A percentile compares a stretch with the other conserved stretches of the same genome.
Conservation (phyloP, 192 early-diverging fungal species). For the Physocladia obscura region DNA sequence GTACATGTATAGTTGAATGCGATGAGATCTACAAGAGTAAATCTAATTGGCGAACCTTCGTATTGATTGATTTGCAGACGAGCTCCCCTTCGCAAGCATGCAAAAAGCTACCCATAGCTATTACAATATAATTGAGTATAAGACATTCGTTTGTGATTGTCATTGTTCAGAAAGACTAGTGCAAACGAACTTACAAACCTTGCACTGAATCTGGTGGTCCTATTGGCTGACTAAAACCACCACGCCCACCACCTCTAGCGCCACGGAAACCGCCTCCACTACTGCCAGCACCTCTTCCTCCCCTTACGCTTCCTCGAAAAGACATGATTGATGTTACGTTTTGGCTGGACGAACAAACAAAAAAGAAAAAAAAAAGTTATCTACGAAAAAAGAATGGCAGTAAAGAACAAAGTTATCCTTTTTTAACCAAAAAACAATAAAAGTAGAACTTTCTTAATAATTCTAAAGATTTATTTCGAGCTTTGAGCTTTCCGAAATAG, state of each 20-base stretch:
- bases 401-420: too few relatives aligned
- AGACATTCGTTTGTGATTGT: neutral
- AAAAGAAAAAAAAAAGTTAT: conserved; percentile 11
- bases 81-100: conserved; percentile 97
- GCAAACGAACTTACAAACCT: conserved; percentile 44
- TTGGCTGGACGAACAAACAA: neutral
- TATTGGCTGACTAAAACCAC: conserved; percentile 52
- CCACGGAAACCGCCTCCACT: conserved; percentile 38
- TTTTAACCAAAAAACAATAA: too few relatives aligned
- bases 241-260: conserved; percentile 52
- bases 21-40: too few relatives aligned
- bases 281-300: conserved; percentile 53
- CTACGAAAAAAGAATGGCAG: neutral
- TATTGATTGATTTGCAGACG: conserved; percentile 86
- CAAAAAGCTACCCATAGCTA: conserved; percentile 86
- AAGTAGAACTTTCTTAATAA: too few relatives aligned
- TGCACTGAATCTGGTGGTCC: conserved; percentile 79
- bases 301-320: conserved; percentile 41
- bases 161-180: neutral
- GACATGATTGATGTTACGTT: neutral
- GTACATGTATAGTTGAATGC: too few relatives aligned
- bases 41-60: conserved; percentile 28
- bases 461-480: too few relatives aligned
- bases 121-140: neutral
- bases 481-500: too few relatives aligned